Conservation (phyloP, 2,329 filamentous ascomycete species). For the Diaporthe sp. region DNA sequence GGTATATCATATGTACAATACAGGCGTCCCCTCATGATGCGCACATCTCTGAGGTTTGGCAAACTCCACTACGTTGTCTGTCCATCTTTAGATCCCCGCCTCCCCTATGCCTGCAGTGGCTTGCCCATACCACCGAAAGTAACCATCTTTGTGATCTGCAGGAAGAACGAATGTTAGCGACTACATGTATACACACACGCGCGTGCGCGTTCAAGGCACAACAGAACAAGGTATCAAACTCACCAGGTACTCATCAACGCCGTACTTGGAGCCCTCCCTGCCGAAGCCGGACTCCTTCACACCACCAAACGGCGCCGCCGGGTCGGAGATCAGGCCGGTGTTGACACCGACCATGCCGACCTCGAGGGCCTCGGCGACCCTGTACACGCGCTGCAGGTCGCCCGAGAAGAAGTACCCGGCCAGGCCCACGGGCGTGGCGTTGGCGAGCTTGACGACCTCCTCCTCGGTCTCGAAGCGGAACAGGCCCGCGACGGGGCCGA, state of each 20-base stretch:
- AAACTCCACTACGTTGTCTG: neutral
- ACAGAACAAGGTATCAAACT: neutral
- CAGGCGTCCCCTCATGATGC: neutral
- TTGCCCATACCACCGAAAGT: conserved; percentile 69
- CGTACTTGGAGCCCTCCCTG: conserved; percentile 82
- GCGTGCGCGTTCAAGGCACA: too few relatives aligned
- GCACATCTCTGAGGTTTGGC: neutral
- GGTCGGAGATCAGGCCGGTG: conserved; percentile 76
- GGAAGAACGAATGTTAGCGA: neutral
- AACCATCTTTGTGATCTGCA: conserved; percentile 77
- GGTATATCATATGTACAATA: conserved; percentile 15
- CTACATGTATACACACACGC: neutral
- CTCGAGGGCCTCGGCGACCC: conserved; percentile 79
- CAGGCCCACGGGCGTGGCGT: conserved; percentile 85
- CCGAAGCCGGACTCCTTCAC: conserved; percentile 88
- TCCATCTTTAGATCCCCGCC: neutral
- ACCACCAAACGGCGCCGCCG: conserved; percentile 78
- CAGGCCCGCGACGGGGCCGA: conserved; percentile 91
- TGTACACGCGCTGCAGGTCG: conserved; percentile 70
- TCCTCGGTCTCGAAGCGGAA: conserved; percentile 92
- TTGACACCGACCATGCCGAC: conserved; percentile 92
- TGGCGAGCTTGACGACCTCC: conserved; percentile 88
- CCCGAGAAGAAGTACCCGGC: conserved; percentile 93
- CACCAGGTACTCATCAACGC: conserved; percentile 77
- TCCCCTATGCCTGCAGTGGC: conserved; percentile 63